phyloP scores from a whole-genome alignment of 345 rosid species.

The Rhodamnia rubescens region DNA sequence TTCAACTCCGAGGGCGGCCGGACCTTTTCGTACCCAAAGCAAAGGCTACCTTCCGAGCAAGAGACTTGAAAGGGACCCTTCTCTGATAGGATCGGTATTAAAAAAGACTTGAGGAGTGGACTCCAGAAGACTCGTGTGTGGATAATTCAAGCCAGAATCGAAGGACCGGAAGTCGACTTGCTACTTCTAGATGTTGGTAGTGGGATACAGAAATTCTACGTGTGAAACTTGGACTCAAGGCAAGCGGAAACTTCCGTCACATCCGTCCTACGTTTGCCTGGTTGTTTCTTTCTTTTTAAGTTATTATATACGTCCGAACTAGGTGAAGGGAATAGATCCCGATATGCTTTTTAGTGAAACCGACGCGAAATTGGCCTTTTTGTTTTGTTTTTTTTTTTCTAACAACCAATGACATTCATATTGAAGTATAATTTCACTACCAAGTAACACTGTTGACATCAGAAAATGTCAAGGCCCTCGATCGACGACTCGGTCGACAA shows the following conservation, averaged over 20 bases:
- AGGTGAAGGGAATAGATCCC: no score
- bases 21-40: no score
- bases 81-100: neutral
- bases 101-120: neutral
- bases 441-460: neutral
- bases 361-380: no score
- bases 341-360: no score
- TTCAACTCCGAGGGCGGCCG: no score
- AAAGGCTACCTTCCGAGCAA: no score
- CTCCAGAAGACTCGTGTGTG: neutral
- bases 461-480: neutral
- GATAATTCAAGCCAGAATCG: neutral
- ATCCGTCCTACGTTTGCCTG: no score
- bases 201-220: neutral
- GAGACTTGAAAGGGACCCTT: no score
- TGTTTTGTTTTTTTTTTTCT: no score
- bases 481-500: neutral
- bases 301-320: no score
- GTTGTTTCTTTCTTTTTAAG: no score
- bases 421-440: neutral
- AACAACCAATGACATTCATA: neutral
- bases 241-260: neutral
- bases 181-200: neutral
- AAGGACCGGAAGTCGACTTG: neutral
- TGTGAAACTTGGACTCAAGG: neutral